Conservation (phyloP, 108 stramenopile genomes). For the Stephanodiscus triporus region DNA sequence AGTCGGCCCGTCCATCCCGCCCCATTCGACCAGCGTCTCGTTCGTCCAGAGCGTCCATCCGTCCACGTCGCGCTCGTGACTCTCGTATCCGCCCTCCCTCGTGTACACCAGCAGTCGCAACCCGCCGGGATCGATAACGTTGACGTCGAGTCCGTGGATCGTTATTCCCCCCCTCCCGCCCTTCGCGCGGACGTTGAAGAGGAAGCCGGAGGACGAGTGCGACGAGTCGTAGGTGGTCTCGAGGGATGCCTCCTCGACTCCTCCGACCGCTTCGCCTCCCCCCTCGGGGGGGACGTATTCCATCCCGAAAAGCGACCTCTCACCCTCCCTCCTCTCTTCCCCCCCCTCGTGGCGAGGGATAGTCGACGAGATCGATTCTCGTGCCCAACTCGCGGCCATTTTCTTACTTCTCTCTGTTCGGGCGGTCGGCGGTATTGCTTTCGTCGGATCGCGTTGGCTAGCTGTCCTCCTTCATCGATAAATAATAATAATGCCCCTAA, state of each 20-base stretch:
- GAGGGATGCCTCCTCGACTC: background rate
- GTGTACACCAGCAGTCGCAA: background rate
- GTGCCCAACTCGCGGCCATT: too few relatives aligned
- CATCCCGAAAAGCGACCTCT: too few relatives aligned
- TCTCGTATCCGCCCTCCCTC: background rate
- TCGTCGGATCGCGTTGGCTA: too few relatives aligned
- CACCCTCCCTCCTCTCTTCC: too few relatives aligned
- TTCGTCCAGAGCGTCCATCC: background rate
- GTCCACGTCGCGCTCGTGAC: background rate
- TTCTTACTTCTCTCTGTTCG: too few relatives aligned
- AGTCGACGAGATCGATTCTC: too few relatives aligned
- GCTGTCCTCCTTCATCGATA: too few relatives aligned
- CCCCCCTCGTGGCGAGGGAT: too few relatives aligned
- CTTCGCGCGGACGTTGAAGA: slow-evolving; percentile 7
- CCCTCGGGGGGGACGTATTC: too few relatives aligned
- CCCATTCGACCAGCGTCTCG: background rate
- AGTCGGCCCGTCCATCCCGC: background rate
- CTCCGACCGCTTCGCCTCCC: too few relatives aligned
- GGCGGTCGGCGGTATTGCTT: too few relatives aligned
- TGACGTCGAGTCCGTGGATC: background rate
- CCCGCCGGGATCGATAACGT: background rate
- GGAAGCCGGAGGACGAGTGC: background rate
- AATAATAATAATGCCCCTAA: too few relatives aligned
- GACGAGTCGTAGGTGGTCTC: background rate
- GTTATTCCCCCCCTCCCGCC: background rate